phyloP scores from a whole-genome alignment of 106 monocot species.

The Amphibolis antarctica region DNA sequence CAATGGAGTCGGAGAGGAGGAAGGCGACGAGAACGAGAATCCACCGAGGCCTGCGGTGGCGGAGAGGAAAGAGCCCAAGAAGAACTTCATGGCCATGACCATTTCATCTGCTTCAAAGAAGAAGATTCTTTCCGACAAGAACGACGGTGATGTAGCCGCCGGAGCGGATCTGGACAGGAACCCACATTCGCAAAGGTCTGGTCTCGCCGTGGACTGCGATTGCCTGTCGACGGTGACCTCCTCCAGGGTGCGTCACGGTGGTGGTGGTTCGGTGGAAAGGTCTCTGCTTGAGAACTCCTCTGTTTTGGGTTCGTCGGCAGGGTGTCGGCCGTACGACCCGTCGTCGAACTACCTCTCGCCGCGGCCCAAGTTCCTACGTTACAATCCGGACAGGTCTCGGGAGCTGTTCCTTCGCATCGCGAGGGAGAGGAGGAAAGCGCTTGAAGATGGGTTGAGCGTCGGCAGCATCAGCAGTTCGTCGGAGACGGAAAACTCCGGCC shows the following conservation, averaged over 20 bases:
- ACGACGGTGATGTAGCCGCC: neutral
- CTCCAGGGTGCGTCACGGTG: neutral
- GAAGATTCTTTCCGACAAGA: neutral
- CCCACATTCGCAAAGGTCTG: neutral
- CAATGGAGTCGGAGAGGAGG: neutral
- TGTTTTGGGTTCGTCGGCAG: neutral
- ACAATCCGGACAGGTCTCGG: slow-evolving; percentile 24
- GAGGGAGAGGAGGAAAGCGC: neutral
- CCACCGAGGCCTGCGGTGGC: neutral
- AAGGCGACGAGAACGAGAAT: slow-evolving; percentile 1
- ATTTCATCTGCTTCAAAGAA: neutral
- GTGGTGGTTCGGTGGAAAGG: neutral
- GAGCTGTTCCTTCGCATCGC: slow-evolving; percentile 20
- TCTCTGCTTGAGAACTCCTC: neutral
- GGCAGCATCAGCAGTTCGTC: neutral
- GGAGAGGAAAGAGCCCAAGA: neutral
- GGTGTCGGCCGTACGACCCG: slow-evolving; percentile 26
- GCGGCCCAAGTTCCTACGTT: slow-evolving; percentile 41
- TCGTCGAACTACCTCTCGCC: slow-evolving; percentile 33
- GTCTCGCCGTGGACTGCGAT: neutral
- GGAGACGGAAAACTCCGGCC: neutral
- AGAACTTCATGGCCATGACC: neutral
- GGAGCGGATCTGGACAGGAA: neutral
- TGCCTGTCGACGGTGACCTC: no score
- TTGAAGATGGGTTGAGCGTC: neutral